Conservation (phyloP, 345 rosid genomes). For the Lepidium africanum region DNA sequence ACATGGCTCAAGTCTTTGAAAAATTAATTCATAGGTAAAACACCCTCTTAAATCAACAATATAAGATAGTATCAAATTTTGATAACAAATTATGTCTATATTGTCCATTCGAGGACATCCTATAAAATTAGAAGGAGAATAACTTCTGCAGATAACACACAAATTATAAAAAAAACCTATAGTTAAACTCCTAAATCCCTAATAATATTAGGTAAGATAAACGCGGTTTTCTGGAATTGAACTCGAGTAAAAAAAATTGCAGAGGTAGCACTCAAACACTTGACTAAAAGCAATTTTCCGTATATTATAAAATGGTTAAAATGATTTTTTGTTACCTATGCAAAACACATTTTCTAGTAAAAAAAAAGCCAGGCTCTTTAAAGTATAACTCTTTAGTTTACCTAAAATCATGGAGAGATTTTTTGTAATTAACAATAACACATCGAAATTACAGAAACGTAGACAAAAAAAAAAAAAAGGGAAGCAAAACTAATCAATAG, state of each 20-base stretch:
- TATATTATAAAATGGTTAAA: too few species aligned
- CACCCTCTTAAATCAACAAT: background rate
- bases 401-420: constrained; percentile 1
- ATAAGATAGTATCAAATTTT: background rate
- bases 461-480: background rate
- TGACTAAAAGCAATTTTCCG: too few species aligned
- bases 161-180: too few species aligned
- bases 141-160: too few species aligned
- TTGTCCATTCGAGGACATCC: too few species aligned
- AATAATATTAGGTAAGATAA: too few species aligned
- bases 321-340: background rate
- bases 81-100: background rate
- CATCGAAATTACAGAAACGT: too few species aligned
- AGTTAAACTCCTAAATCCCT: too few species aligned
- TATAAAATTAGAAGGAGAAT: too few species aligned
- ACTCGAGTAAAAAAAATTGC: too few species aligned
- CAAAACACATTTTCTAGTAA: background rate
- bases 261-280: too few species aligned
- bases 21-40: background rate
- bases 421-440: constrained; percentile 13
- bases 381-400: background rate
- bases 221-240: too few species aligned
- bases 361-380: background rate
- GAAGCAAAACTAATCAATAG: background rate
- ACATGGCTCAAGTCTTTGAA: background rate